Conservation (phyloP, 106 monocot genomes). For the Acorus gramineus region DNA sequence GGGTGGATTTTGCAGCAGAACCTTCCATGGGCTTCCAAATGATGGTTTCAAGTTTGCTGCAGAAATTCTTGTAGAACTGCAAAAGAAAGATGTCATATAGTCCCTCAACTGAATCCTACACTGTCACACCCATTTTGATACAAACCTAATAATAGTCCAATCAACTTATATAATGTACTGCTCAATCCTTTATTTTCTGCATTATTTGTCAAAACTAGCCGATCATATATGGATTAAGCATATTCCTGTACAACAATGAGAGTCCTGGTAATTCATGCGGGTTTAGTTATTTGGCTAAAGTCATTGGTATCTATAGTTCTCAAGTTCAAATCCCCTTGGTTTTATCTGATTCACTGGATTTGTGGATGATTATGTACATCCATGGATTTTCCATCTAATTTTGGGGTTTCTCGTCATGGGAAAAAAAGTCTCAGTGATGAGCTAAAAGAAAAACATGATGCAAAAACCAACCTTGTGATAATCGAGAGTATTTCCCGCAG, state of each 20-base stretch:
- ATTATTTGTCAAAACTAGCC: too few relatives aligned
- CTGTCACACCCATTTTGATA: background rate
- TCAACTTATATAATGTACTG: too few relatives aligned
- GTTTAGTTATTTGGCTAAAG: too few relatives aligned
- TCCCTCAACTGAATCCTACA: too few relatives aligned
- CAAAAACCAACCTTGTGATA: conserved; percentile 70
- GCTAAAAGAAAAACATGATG: background rate
- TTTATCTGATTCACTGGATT: too few relatives aligned
- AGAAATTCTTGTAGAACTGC: conserved; percentile 83
- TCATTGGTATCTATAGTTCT: too few relatives aligned
- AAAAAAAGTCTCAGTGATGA: background rate
- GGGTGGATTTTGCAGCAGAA: conserved; percentile 3
- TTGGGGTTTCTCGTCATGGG: too few relatives aligned
- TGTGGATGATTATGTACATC: background rate
- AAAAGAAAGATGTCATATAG: background rate
- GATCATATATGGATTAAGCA: too few relatives aligned
- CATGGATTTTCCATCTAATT: background rate
- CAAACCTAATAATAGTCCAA: background rate
- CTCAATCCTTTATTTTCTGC: too few relatives aligned
- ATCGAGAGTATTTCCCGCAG: conserved; percentile 80
- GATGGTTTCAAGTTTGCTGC: conserved; percentile 48
- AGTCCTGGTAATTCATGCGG: too few relatives aligned
- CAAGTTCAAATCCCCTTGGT: too few relatives aligned
- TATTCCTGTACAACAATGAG: too few relatives aligned
- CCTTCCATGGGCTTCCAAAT: conserved; percentile 57